phyloP scores from a whole-genome alignment of 805 yeast genomes.

The Candida arabinofermentans region DNA sequence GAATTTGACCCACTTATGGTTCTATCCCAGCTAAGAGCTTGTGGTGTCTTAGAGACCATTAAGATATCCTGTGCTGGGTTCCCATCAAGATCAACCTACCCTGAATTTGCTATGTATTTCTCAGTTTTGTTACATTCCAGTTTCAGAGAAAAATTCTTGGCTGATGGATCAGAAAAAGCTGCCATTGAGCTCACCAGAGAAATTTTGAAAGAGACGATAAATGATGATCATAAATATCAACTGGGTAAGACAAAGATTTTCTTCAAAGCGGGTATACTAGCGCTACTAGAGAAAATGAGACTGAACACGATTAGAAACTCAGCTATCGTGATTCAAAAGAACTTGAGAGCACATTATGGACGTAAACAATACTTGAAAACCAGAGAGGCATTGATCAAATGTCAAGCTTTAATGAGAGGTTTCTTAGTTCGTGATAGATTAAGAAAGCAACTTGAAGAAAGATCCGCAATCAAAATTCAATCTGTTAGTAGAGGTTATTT shows the following conservation, averaged over 20 bases:
- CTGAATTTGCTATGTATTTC: constrained; percentile 86
- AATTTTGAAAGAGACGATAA: constrained; percentile 61
- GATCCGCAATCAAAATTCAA: constrained; percentile 71
- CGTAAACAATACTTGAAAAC: constrained; percentile 58
- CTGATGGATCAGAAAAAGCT: constrained; percentile 48
- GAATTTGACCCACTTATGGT: constrained; percentile 94
- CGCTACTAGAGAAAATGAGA: constrained; percentile 81
- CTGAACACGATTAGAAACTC: constrained; percentile 71
- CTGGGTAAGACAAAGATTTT: constrained; percentile 91
- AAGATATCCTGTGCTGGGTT: constrained; percentile 97
- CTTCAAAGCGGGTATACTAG: constrained; percentile 95
- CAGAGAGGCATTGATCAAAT: constrained; percentile 46
- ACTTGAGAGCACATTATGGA: constrained; percentile 60
- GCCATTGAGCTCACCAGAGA: constrained; percentile 63
- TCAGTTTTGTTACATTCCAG: constrained; percentile 74
- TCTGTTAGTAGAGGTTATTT: constrained; percentile 54
- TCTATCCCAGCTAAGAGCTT: constrained; percentile 89
- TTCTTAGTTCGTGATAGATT: constrained; percentile 50
- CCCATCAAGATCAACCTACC: constrained; percentile 94
- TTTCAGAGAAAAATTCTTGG: constrained; percentile 60
- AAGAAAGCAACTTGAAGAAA: constrained; percentile 49
- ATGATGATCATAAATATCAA: constrained; percentile 70
- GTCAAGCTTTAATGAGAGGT: constrained; percentile 69
- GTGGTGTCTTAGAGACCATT: constrained; percentile 97
- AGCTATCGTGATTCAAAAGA: constrained; percentile 83